A percentile compares a stretch with the other conserved stretches of the same genome.
Conservation (phyloP, 257 asterid species). For the Solanum dulcamara region DNA sequence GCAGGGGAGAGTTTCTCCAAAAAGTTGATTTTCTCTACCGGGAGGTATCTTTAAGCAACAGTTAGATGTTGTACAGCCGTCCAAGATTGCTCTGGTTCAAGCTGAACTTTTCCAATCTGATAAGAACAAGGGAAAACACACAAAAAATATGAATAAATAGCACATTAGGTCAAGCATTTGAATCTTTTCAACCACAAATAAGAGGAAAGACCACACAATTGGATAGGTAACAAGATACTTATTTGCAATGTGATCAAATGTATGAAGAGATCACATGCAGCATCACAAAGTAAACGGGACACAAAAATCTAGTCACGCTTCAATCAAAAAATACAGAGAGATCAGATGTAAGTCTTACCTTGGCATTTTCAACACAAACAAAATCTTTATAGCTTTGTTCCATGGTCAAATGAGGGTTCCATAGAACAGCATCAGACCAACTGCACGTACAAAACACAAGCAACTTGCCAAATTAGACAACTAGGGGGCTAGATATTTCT, state of each 20-base stretch:
- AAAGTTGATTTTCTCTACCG: not conserved
- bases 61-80: conserved; percentile 61
- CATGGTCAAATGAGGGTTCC: conserved; percentile 95
- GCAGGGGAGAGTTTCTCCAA: not conserved
- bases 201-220: not conserved
- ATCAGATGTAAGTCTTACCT: conserved; percentile 34
- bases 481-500: not conserved
- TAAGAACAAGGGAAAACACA: not conserved
- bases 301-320: not conserved
- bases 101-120: conserved; percentile 71
- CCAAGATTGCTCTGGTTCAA: conserved; percentile 73
- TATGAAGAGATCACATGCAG: not conserved
- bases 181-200: not conserved
- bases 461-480: not conserved
- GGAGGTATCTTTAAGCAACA: conserved; percentile 29
- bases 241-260: not conserved
- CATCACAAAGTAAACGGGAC: not conserved
- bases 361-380: conserved; percentile 95
- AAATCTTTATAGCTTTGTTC: conserved; percentile 83
- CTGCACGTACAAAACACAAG: conserved; percentile 18
- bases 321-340: not conserved
- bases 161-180: not conserved
- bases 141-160: not conserved
- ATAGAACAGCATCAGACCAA: conserved; percentile 91
- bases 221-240: not conserved